Evolutionary conservation across 2,329 filamentous ascomycete species (phyloP).

Genomic region (Xylaria sp.): DNA sequence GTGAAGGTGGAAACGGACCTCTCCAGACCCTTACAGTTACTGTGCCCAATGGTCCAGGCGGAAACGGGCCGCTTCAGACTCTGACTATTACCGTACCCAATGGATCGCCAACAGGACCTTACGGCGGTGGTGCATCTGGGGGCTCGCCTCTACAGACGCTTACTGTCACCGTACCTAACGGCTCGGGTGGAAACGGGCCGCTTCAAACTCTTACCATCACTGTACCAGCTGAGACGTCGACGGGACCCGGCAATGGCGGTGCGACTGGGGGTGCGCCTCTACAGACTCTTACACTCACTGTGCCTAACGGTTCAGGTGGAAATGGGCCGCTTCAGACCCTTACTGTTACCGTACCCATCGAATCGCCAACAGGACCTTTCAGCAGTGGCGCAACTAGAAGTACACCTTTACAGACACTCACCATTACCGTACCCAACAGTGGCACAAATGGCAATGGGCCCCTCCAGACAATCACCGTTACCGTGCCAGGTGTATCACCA

Average conservation of each 20-base stretch:
- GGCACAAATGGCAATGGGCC: not conserved
- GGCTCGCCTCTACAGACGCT: constrained; percentile 4
- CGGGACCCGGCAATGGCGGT: not conserved
- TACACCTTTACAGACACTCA: not conserved
- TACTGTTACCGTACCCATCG: not conserved
- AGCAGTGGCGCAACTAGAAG: not conserved
- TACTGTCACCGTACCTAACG: constrained; percentile 12
- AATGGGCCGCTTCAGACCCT: constrained; percentile 11
- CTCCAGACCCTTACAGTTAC: constrained; percentile 13
- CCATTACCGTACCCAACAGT: constrained; percentile 10
- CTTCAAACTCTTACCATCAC: constrained; percentile 19
- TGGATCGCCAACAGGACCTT: too few relatives aligned
- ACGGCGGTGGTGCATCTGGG: not conserved
- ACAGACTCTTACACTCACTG: constrained; percentile 24
- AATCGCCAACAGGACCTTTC: not conserved
- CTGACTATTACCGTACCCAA: constrained; percentile 16
- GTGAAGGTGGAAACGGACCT: not conserved
- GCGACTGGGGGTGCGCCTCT: constrained; percentile 6
- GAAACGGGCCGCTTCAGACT: constrained; percentile 7
- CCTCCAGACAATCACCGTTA: constrained; percentile 11
- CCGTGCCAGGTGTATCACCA: constrained; percentile 1
- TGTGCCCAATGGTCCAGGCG: constrained; percentile 1
- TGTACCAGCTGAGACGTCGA: too few relatives aligned
- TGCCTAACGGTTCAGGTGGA: constrained; percentile 1
- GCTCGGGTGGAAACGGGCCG: constrained; percentile 1